Evolutionary conservation across 2,329 filamentous ascomycete species (phyloP).

Genomic region (Ascochyta rabiei): DNA sequence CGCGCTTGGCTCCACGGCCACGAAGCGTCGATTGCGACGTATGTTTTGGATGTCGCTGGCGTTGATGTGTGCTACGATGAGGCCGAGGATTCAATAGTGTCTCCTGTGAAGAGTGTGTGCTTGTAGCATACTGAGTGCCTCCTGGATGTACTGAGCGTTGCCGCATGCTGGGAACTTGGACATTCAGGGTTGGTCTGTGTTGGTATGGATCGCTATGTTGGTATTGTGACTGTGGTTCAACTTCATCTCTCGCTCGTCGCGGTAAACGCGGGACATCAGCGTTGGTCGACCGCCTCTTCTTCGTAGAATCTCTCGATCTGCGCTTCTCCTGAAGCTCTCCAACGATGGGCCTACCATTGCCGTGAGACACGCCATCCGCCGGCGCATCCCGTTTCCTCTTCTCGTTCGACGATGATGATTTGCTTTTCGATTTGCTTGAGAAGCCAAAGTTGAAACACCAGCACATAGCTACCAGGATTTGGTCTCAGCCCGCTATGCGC

Average conservation of each 20-base stretch:
- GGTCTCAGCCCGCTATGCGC: constrained; percentile 36
- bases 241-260: constrained; percentile 31
- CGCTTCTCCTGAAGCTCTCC: constrained; percentile 40
- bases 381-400: constrained; percentile 40
- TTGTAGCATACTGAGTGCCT: constrained; percentile 21
- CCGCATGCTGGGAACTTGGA: constrained; percentile 39
- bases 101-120: constrained; percentile 41
- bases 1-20: constrained; percentile 46
- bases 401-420: constrained; percentile 32
- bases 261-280: constrained; percentile 30
- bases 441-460: constrained; percentile 45
- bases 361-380: constrained; percentile 28
- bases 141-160: constrained; percentile 33
- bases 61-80: constrained; percentile 39
- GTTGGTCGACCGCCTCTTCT: constrained; percentile 35
- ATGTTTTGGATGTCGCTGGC: constrained; percentile 42
- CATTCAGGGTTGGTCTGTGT: constrained; percentile 29
- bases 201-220: constrained; percentile 24
- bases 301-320: constrained; percentile 34
- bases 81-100: constrained; percentile 46
- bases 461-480: constrained; percentile 44
- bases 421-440: constrained; percentile 40
- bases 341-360: constrained; percentile 31
- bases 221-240: constrained; percentile 27
- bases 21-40: constrained; percentile 43